phyloP scores from a whole-genome alignment of 371 early-diverging fungal genomes.

The Phascolomyces articulosus region DNA sequence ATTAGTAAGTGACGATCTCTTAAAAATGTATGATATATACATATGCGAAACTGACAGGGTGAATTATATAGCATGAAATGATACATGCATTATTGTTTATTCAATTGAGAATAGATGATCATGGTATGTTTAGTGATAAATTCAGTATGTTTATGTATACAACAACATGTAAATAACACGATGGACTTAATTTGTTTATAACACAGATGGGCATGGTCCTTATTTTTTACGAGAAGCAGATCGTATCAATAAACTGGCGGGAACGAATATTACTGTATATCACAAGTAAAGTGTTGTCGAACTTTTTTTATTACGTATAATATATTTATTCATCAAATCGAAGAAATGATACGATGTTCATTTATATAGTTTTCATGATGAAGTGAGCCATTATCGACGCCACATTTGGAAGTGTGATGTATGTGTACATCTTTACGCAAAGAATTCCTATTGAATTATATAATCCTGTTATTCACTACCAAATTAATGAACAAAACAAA shows the following conservation, averaged over 20 bases:
- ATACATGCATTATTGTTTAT: constrained; percentile 69
- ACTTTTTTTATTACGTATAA: no score
- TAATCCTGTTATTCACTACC: no score
- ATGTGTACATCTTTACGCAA: neutral
- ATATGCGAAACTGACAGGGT: neutral
- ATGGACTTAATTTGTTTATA: no score
- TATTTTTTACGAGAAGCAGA: constrained; percentile 48
- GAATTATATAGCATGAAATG: constrained; percentile 48
- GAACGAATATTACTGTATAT: constrained; percentile 63
- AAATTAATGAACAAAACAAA: no score
- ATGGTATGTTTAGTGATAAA: constrained; percentile 25
- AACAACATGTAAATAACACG: no score
- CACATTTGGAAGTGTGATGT: constrained; percentile 72
- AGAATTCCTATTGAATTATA: no score
- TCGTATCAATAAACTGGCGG: constrained; percentile 56
- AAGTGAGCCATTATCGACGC: constrained; percentile 61
- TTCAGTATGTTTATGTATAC: no score
- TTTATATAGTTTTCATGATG: constrained; percentile 58
- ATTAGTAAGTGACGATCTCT: constrained; percentile 21
- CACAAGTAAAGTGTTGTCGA: constrained; percentile 39
- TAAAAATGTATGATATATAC: neutral
- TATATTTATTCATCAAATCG: no score
- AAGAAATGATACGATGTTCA: no score
- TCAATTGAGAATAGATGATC: constrained; percentile 46
- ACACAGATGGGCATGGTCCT: constrained; percentile 63